These are phyloP conservation scores for Leptographium procerum DNA, from an alignment of 2,329 filamentous ascomycete species.

Conservation along the genomic window DNA sequence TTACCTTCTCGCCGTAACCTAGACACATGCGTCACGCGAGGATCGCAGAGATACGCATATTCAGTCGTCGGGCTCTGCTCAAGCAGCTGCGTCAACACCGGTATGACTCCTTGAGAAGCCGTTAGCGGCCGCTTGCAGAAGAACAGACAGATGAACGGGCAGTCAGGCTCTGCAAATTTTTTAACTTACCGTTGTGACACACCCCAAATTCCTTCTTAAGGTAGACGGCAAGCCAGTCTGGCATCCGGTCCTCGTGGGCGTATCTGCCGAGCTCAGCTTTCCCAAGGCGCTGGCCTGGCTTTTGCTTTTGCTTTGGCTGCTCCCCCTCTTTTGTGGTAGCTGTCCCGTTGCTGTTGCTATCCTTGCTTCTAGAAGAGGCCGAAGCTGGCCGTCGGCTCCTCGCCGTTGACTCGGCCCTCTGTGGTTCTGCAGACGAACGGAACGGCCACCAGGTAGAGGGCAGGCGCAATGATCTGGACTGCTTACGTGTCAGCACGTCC, in stretches of 20 bases:
- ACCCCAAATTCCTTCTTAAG: conserved; percentile 48
- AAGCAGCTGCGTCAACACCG: conserved; percentile 51
- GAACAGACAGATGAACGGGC: too few relatives aligned
- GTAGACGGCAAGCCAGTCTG: conserved; percentile 51
- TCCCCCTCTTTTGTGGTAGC: background rate
- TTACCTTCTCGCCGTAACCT: conserved; percentile 65
- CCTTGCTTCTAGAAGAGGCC: background rate
- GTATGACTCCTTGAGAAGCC: conserved; percentile 38
- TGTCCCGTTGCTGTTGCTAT: background rate
- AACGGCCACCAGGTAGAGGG: conserved; percentile 1
- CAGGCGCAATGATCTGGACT: background rate
- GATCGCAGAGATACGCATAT: conserved; percentile 70
- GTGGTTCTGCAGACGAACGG: background rate
- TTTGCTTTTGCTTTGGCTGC: background rate
- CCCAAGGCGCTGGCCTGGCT: conserved; percentile 20
- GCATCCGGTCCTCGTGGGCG: conserved; percentile 66
- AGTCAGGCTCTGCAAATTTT: too few relatives aligned
- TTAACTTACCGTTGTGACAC: conserved; percentile 35
- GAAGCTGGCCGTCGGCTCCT: background rate
- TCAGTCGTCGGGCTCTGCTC: conserved; percentile 52
- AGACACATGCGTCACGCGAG: conserved; percentile 64
- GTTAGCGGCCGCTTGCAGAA: background rate
- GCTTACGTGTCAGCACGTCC: background rate
- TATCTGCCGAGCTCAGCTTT: conserved; percentile 59
- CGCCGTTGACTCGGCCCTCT: background rate